These are phyloP conservation scores for Samsoniella hepiali DNA, from an alignment of 2,329 filamentous ascomycete species.

Conservation along the genomic window DNA sequence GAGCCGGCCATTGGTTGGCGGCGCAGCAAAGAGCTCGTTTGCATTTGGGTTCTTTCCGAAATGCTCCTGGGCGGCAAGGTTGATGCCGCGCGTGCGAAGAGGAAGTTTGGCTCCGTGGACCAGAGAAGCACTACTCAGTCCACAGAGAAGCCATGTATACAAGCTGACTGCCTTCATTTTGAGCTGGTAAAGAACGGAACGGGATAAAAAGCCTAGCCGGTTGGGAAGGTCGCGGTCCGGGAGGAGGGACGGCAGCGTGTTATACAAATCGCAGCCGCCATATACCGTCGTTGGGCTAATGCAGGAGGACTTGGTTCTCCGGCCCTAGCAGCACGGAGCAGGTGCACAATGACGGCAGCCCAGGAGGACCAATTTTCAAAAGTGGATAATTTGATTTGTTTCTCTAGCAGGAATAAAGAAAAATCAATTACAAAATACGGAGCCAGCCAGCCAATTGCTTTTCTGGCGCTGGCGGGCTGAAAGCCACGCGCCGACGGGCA, in stretches of 20 bases:
- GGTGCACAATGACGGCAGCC: neutral
- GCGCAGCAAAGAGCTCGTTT: slow-evolving; percentile 14
- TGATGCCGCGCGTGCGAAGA: neutral
- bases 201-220: neutral
- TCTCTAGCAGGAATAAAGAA: neutral
- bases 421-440: neutral
- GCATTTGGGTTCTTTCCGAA: slow-evolving; percentile 15
- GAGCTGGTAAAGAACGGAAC: neutral
- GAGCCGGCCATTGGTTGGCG: neutral
- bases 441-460: slow-evolving; percentile 1
- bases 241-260: neutral
- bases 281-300: neutral
- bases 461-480: slow-evolving; percentile 8
- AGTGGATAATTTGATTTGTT: neutral
- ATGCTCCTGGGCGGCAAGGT: neutral
- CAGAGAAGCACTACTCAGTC: neutral
- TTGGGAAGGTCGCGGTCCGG: neutral
- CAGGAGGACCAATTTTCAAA: too few species aligned
- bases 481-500: neutral
- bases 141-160: slow-evolving; percentile 3
- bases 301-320: neutral
- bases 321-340: neutral
- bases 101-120: neutral
- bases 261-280: neutral
- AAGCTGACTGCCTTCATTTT: slow-evolving; percentile 7